phyloP scores from a whole-genome alignment of 805 yeast genomes.

The Suhomyces canberraensis region DNA sequence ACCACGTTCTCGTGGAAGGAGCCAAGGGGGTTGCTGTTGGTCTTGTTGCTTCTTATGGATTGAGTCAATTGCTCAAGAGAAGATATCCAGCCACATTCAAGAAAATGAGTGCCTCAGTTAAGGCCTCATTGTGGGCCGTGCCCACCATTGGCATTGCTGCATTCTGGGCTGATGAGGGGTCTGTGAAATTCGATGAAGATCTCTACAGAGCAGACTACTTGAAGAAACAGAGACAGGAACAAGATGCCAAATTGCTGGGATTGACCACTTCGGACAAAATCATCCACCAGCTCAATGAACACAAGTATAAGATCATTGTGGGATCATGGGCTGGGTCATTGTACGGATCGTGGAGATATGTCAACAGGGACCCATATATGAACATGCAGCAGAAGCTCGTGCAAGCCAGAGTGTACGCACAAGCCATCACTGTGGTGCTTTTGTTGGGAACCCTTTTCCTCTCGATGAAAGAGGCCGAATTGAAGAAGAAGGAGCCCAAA shows the following conservation, averaged over 20 bases:
- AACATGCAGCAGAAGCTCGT: conserved; percentile 24
- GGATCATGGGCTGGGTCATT: conserved; percentile 39
- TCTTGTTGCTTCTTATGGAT: conserved; percentile 25
- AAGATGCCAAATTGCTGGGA: conserved; percentile 30
- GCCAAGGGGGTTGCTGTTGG: conserved; percentile 38
- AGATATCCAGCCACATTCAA: conserved; percentile 32
- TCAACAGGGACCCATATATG: conserved; percentile 24
- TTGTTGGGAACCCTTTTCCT: conserved; percentile 25
- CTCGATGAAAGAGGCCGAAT: conserved; percentile 23
- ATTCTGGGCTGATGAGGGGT: conserved; percentile 44
- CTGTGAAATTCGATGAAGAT: conserved; percentile 40
- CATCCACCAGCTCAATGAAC: conserved; percentile 23
- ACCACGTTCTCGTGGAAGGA: conserved; percentile 34
- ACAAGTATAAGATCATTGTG: conserved; percentile 37
- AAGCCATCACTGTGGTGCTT: conserved; percentile 24
- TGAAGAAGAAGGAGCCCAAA: conserved; percentile 18
- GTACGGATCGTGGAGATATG: conserved; percentile 28
- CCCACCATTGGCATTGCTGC: conserved; percentile 39
- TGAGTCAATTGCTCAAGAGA: conserved; percentile 28
- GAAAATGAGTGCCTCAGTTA: conserved; percentile 33
- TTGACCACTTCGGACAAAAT: conserved; percentile 29
- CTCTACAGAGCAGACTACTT: conserved; percentile 29
- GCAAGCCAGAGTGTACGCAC: conserved; percentile 30
- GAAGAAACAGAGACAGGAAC: conserved; percentile 27
- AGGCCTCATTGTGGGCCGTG: conserved; percentile 35